Percentiles rank a stretch among this genome's conserved stretches.
These are phyloP conservation scores for Neonectria sp. DNA, from an alignment of 2,329 filamentous ascomycete species.

Conservation along the genomic window DNA sequence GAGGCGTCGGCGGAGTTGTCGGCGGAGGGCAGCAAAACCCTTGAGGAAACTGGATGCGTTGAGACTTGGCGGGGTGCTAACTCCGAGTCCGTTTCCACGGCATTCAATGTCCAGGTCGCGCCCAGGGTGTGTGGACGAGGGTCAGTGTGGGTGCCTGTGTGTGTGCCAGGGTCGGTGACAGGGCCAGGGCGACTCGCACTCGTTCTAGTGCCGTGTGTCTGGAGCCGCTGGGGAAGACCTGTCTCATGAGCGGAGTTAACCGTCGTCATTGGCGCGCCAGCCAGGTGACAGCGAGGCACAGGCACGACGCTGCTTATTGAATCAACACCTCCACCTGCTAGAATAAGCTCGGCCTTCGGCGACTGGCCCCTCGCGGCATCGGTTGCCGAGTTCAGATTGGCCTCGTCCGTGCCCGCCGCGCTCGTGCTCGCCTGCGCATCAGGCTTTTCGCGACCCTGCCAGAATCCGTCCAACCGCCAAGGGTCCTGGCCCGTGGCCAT, in stretches of 20 bases:
- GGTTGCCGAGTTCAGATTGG: slow-evolving; percentile 42
- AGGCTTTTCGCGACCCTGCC: slow-evolving; percentile 14
- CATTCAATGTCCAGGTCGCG: slow-evolving; percentile 28
- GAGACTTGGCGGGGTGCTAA: slow-evolving; percentile 21
- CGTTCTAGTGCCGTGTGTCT: slow-evolving; percentile 20
- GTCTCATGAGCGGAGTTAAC: slow-evolving; percentile 40
- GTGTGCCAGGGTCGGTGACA: background rate
- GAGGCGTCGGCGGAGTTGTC: slow-evolving; percentile 16
- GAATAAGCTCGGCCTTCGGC: slow-evolving; percentile 36
- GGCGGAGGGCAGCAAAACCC: slow-evolving; percentile 28
- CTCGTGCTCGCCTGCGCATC: slow-evolving; percentile 31
- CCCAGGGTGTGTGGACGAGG: background rate
- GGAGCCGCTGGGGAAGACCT: slow-evolving; percentile 32
- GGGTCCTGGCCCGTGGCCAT: slow-evolving; percentile 43
- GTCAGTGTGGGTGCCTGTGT: background rate
- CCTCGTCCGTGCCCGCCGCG: slow-evolving; percentile 12
- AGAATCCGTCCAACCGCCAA: slow-evolving; percentile 30
- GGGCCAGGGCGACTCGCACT: slow-evolving; percentile 32
- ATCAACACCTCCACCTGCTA: slow-evolving; percentile 22
- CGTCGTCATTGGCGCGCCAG: slow-evolving; percentile 46
- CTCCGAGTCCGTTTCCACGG: slow-evolving; percentile 7
- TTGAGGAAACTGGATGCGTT: slow-evolving; percentile 24
- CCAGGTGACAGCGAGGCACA: slow-evolving; percentile 36
- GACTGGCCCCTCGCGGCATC: slow-evolving; percentile 35
- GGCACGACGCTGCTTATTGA: slow-evolving; percentile 38